These are phyloP conservation scores for Lactifluus pinguis DNA, from an alignment of 768 basidiomycete species.

Conservation along the genomic window DNA sequence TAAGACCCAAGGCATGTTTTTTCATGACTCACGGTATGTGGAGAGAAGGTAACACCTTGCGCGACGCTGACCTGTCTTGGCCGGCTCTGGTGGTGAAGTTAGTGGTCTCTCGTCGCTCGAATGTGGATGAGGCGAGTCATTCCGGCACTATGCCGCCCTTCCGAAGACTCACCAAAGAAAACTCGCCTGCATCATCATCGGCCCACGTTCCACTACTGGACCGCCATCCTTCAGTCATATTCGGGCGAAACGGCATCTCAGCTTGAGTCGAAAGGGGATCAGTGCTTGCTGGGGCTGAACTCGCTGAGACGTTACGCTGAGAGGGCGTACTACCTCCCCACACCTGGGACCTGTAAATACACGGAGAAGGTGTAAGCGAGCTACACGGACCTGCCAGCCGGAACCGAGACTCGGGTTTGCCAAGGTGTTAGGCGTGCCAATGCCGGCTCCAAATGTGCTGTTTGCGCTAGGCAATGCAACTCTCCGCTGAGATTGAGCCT, in stretches of 20 bases:
- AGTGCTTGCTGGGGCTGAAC: slow-evolving; percentile 45
- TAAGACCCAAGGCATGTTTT: slow-evolving; percentile 1
- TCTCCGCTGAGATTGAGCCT: slow-evolving; percentile 40
- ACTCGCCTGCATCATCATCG: slow-evolving; percentile 38
- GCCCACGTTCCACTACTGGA: slow-evolving; percentile 53
- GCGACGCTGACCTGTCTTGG: slow-evolving; percentile 17
- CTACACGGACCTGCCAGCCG: slow-evolving; percentile 55
- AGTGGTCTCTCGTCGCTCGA: background rate
- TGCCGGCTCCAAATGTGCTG: slow-evolving; percentile 46
- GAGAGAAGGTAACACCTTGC: slow-evolving; percentile 14
- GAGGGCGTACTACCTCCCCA: slow-evolving; percentile 45
- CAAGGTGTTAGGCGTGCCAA: slow-evolving; percentile 38
- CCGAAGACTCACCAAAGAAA: slow-evolving; percentile 35
- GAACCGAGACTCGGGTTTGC: slow-evolving; percentile 40
- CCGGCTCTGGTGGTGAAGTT: slow-evolving; percentile 5
- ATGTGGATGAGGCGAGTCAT: slow-evolving; percentile 5
- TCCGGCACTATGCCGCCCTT: background rate
- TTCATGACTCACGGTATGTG: slow-evolving; percentile 17
- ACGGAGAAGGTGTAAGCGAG: slow-evolving; percentile 23
- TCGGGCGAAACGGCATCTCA: slow-evolving; percentile 40
- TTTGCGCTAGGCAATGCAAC: slow-evolving; percentile 32
- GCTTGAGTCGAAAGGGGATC: slow-evolving; percentile 39
- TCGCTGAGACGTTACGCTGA: slow-evolving; percentile 52
- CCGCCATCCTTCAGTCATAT: slow-evolving; percentile 46
- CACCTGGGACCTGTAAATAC: slow-evolving; percentile 34